phyloP scores from a whole-genome alignment of 2,329 filamentous ascomycete species.

The Pochonia chlamydosporia region DNA sequence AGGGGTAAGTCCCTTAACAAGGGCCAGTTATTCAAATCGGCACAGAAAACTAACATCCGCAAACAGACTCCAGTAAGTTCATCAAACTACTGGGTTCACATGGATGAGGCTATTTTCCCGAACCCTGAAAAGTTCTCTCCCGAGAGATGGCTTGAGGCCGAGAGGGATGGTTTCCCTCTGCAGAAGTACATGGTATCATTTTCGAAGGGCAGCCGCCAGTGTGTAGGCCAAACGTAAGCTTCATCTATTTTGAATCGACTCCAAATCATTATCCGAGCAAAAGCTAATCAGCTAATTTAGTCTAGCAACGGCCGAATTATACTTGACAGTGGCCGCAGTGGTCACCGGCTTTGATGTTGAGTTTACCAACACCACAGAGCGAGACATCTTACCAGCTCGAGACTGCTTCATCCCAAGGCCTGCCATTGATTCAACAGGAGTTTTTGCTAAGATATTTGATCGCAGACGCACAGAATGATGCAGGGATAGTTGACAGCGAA shows the following conservation, averaged over 20 bases:
- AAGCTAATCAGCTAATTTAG: background rate
- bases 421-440: background rate
- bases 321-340: background rate
- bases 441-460: background rate
- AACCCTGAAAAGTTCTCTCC: slow-evolving; percentile 18
- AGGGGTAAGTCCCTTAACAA: slow-evolving; percentile 21
- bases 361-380: background rate
- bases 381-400: background rate
- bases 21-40: slow-evolving; percentile 9
- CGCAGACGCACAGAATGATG: too few species aligned
- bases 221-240: slow-evolving; percentile 16
- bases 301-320: background rate
- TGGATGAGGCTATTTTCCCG: slow-evolving; percentile 17
- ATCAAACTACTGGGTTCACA: slow-evolving; percentile 23
- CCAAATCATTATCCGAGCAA: background rate
- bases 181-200: slow-evolving; percentile 15
- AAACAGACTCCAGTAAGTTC: slow-evolving; percentile 27
- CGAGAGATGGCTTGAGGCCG: slow-evolving; percentile 17
- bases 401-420: background rate
- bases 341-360: background rate
- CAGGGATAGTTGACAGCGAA: too few species aligned
- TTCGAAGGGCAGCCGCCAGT: slow-evolving; percentile 16
- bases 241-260: background rate
- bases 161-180: background rate
- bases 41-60: slow-evolving; percentile 15